Base-by-base conservation (phyloP, 2,329 filamentous ascomycete genomes). In the Pseudopithomyces chartarum region DNA sequence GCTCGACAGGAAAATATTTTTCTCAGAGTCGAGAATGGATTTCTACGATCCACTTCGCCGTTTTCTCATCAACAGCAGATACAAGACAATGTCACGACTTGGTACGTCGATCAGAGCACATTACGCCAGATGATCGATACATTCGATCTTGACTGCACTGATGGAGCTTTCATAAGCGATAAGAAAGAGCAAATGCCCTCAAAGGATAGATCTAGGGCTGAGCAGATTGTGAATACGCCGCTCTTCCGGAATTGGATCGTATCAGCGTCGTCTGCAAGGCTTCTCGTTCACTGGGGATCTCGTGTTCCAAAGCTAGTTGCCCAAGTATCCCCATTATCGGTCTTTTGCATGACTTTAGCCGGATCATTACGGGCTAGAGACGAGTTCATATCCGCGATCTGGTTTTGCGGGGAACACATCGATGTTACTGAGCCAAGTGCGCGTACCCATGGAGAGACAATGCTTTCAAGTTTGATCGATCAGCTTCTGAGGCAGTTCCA, bases 401-500 rank as follows among this genome's bases (percentile, higher is more conserved):
- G 43, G 36, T 54, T 57, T 34, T 57, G 55, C 26, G 50, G 55
- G 6, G 50, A 34, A 12, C 55, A 57, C 23, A 39, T 17, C 19
- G 38, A 57, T 13, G 10, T 7, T 3, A 8, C 6, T 17, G 49
- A 53, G 26, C 7, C 29, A 13, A 44, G 29, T 5, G 29, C n/a
- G 17, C 23, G 2, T 15, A 39, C 20, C 32, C 44, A 29, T 1
- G 49, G 55, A 1, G 23, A 20, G 10, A 13, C n/a, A 12, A 53
- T 57, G 55, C 19, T 57, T 2, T 17, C 15, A n/a, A 57, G 55
- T n/a, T 33, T 57, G 12, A 29, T 57, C 20, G 49, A 49, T 23
- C 55, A 57, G 45, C 50, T 57, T n/a, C 22, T 57, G 15, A 17
- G 40, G n/a, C 54, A 56, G 17, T 44, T 33, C 29, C 2, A 40